Evolutionary conservation across 129 eudicot species (phyloP).

Genomic region (Mikania micrantha): DNA sequence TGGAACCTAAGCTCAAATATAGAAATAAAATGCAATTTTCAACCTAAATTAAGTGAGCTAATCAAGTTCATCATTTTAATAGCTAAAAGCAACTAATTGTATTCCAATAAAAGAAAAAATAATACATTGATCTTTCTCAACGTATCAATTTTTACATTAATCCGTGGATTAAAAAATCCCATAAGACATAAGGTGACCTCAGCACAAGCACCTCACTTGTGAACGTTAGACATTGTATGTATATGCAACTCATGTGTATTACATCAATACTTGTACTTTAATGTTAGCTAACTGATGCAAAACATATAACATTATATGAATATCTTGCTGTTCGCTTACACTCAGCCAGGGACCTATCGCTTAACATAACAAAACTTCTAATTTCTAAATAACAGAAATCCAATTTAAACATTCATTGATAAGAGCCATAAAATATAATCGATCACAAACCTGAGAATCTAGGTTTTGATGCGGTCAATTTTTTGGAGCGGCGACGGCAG

Average conservation of each 20-base stretch:
- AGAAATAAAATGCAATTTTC: neutral
- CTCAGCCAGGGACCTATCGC: no score
- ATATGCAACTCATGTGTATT: no score
- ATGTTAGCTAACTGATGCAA: no score
- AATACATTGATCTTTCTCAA: conserved; percentile 3
- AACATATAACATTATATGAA: no score
- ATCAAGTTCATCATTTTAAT: neutral
- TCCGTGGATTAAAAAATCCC: no score
- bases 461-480: conserved; percentile 9
- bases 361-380: no score
- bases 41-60: neutral
- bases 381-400: neutral
- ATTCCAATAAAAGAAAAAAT: neutral
- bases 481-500: conserved; percentile 24
- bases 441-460: conserved; percentile 1
- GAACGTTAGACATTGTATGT: no score
- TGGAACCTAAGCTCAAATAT: neutral
- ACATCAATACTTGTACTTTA: no score
- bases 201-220: no score
- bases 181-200: no score
- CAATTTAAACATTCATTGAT: neutral
- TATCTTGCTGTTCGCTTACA: no score
- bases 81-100: neutral
- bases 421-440: neutral
- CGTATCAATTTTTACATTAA: neutral